Conservation (phyloP, 2,329 filamentous ascomycete species). For the Exophiala alcalophila region DNA sequence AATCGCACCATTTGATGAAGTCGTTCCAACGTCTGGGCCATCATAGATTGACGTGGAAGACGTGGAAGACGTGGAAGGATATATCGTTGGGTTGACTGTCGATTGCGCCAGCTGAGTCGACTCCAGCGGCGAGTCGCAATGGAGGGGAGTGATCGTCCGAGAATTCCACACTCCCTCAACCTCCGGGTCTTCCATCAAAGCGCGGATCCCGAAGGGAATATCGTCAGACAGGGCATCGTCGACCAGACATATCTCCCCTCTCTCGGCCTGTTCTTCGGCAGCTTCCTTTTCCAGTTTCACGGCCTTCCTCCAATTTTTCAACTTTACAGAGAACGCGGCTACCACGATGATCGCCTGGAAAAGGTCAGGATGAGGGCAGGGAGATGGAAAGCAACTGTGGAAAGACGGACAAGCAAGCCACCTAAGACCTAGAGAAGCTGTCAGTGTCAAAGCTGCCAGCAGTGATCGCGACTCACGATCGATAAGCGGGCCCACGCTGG, state of each 20-base stretch:
- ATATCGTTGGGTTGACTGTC: conserved; percentile 1
- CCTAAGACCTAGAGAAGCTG: conserved; percentile 21
- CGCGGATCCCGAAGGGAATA: conserved; percentile 81
- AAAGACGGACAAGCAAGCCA: conserved; percentile 15
- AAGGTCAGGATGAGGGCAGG: conserved; percentile 32
- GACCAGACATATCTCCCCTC: conserved; percentile 53
- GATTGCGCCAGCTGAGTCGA: conserved; percentile 2
- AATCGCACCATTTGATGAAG: conserved; percentile 15
- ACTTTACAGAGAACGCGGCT: conserved; percentile 64
- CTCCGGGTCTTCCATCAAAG: conserved; percentile 77
- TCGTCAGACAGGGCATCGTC: conserved; percentile 55
- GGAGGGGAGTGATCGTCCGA: conserved; percentile 41
- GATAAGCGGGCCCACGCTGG: conserved; percentile 28
- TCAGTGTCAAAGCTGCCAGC: conserved; percentile 2
- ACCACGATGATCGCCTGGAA: conserved; percentile 61
- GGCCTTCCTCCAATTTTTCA: conserved; percentile 54
- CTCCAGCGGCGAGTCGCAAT: conserved; percentile 7
- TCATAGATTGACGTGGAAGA: conserved; percentile 12
- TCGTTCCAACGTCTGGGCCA: conserved; percentile 9
- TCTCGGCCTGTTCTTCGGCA: conserved; percentile 55
- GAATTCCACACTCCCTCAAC: conserved; percentile 83
- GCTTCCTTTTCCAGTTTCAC: conserved; percentile 57
- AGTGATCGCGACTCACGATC: conserved; percentile 25
- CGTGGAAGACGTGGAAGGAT: conserved; percentile 10
- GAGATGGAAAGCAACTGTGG: no score